Conservation (phyloP, 2,329 filamentous ascomycete genomes). For the Lachnellula subtilissima region DNA sequence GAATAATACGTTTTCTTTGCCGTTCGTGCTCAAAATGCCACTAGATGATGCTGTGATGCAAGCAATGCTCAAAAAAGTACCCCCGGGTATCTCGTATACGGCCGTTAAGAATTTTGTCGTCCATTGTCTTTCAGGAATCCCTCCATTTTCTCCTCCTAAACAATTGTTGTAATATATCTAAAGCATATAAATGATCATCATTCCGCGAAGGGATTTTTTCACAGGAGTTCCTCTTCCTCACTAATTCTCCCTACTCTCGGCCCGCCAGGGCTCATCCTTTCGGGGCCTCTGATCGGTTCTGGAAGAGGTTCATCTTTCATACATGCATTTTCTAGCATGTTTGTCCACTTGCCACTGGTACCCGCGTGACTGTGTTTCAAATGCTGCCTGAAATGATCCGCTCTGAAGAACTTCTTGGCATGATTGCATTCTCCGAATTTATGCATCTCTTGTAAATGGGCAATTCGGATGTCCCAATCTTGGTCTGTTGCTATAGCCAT, state of each 20-base stretch:
- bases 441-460: constrained; percentile 85
- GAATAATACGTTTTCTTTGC: constrained; percentile 6
- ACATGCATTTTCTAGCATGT: constrained; percentile 93
- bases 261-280: constrained; percentile 24
- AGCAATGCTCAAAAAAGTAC: constrained; percentile 24
- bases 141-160: constrained; percentile 1
- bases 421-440: constrained; percentile 99
- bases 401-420: constrained; percentile 95
- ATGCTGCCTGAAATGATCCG: constrained; percentile 97
- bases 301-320: constrained; percentile 79
- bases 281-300: constrained; percentile 29
- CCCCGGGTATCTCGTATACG: constrained; percentile 26
- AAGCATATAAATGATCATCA: constrained; percentile 2
- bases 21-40: constrained; percentile 4
- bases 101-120: constrained; percentile 20
- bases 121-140: constrained; percentile 6
- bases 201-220: neutral
- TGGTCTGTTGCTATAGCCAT: constrained; percentile 60
- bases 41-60: constrained; percentile 20
- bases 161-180: constrained; percentile 1
- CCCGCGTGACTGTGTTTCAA: constrained; percentile 96
- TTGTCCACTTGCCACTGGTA: constrained; percentile 97
- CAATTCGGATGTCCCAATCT: constrained; percentile 82
- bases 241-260: constrained; percentile 27
- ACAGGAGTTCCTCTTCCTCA: constrained; percentile 30